These are phyloP conservation scores for Aspergillus sergii DNA, from an alignment of 2,329 filamentous ascomycete species.

Conservation along the genomic window DNA sequence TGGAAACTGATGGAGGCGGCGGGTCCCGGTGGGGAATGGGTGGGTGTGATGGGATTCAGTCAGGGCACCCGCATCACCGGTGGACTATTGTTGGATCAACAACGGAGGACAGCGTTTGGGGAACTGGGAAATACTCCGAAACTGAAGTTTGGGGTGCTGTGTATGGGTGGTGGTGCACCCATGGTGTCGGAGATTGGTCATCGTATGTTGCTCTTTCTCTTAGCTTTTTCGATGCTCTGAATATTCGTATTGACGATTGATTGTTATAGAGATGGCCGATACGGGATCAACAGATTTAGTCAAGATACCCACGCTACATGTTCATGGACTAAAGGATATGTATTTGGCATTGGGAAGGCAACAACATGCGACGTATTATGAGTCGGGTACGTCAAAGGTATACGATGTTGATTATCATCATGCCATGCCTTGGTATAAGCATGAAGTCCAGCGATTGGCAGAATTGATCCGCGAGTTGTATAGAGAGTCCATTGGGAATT, in stretches of 20 bases:
- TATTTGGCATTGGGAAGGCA: constrained; percentile 19
- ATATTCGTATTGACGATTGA: not conserved
- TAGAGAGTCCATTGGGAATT: not conserved
- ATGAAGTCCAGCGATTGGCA: constrained; percentile 21
- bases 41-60: constrained; percentile 27
- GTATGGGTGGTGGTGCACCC: constrained; percentile 22
- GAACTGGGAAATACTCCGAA: not conserved
- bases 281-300: not conserved
- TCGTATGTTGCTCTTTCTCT: constrained; percentile 12
- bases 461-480: constrained; percentile 17
- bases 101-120: constrained; percentile 13
- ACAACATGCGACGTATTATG: constrained; percentile 19
- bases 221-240: not conserved
- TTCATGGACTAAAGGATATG: constrained; percentile 25
- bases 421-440: constrained; percentile 27
- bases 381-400: constrained; percentile 9
- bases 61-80: constrained; percentile 23
- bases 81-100: constrained; percentile 25
- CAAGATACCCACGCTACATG: constrained; percentile 22
- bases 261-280: not conserved
- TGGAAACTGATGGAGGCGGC: constrained; percentile 20
- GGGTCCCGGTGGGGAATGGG: constrained; percentile 17
- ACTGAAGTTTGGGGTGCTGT: constrained; percentile 23
- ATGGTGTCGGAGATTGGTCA: constrained; percentile 23
- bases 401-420: constrained; percentile 28